Base-by-base conservation (phyloP, 345 rosid genomes). In the Murraya paniculata region DNA sequence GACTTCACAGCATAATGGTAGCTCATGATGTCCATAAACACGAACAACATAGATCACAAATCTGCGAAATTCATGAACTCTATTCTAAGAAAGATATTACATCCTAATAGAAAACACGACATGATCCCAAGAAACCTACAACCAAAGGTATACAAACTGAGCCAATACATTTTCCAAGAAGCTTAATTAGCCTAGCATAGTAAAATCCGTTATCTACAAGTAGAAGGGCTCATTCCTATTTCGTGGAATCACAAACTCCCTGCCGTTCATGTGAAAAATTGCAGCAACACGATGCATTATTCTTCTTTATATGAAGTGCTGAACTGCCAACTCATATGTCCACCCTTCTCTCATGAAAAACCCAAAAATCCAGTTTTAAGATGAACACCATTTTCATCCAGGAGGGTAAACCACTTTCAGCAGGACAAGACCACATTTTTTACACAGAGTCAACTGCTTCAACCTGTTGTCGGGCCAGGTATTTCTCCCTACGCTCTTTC, bases 401-500 rank as follows among this genome's bases (percentile, higher is more conserved):
- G 61, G 58, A 10, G 71, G 38, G 45, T 61, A 45, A 57, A 69
- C 33, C 64, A 77, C 18, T 13, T 64, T 39, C 45, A 9, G 36
- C 56, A 31, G 7, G 50, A 67, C 75, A 41, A 50, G 19, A n/a
- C 24, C 18, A 3, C 2, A 21, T 48, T 1, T 27, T 84, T 84
- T 67, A 88, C 10, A 77, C 5, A 1, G 84, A 79, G 53, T 82
- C 88, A 11, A 84, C 83, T 1, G 83, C 90, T 82, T 89, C 94
- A 8, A 92, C 92, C 73, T 92, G 93, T 75, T 93, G 99, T 64
- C 89, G 88, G 74, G 99, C 99, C 73, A 95, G 88, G 80, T 95
- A 95, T 79, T 91, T 95, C 86, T 95, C 99, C 76, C 98, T 89
- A 70, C 99, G 87, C 84, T 95, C 99, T 83, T 92, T 95, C 99